Evolutionary conservation across 345 rosid genomes (phyloP).

Genomic region (Rhizophora mangle): DNA sequence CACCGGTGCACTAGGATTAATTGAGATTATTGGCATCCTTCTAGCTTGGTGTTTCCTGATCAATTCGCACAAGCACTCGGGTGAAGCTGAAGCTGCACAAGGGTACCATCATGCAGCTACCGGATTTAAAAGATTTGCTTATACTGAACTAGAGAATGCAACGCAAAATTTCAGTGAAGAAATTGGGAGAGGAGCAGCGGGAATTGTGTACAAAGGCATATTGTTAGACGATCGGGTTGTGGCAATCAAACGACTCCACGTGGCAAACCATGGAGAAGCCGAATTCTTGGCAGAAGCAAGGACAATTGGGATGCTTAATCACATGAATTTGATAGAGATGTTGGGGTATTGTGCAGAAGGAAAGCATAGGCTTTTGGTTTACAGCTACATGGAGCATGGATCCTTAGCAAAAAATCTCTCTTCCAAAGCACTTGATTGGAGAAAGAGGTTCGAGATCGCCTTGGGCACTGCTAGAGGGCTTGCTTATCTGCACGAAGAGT

Average conservation of each 20-base stretch:
- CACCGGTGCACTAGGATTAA: conserved; percentile 21
- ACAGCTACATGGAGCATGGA: conserved; percentile 14
- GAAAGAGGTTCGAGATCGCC: conserved; percentile 8
- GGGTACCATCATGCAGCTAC: conserved; percentile 14
- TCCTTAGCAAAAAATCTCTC: conserved; percentile 8
- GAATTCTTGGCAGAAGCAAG: conserved; percentile 32
- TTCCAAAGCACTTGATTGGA: conserved; percentile 4
- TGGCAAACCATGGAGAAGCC: conserved; percentile 24
- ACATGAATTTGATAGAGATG: conserved; percentile 33
- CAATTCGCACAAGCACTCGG: conserved; percentile 1
- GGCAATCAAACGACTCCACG: conserved; percentile 24
- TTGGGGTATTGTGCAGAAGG: conserved; percentile 26
- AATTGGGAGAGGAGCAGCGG: conserved; percentile 25
- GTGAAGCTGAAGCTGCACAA: neutral
- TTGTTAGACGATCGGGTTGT: conserved; percentile 10
- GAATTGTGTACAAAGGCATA: conserved; percentile 26
- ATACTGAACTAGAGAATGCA: conserved; percentile 18
- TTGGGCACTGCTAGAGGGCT: conserved; percentile 13
- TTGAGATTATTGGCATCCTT: conserved; percentile 22
- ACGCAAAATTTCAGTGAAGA: conserved; percentile 22
- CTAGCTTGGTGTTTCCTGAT: conserved; percentile 29
- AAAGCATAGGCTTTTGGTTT: conserved; percentile 20
- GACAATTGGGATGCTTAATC: conserved; percentile 32
- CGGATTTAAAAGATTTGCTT: conserved; percentile 26
- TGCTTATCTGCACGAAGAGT: conserved; percentile 16